Evolutionary conservation across 345 rosid species (phyloP), one percentile per base, ranked within the genome.

Genomic region (Raphanus sativus): DNA sequence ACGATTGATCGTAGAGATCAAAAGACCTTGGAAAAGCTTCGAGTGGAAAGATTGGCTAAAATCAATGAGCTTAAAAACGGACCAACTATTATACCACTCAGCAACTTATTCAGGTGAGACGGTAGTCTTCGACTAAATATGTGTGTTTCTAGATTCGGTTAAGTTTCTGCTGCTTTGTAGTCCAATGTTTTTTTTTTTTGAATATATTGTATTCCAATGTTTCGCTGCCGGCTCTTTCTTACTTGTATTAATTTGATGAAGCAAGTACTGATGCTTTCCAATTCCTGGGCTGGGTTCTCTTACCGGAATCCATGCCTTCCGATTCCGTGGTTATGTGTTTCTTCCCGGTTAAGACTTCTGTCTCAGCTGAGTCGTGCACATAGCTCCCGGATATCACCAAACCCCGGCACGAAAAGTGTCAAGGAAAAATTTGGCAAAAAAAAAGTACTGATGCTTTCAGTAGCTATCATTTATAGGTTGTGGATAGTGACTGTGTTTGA

Each of bases 71-170:
- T 95, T 75, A 92, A 95, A 97, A 95, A 85, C 86, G 80, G 82
- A 95, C 96, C 70, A 95, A 95, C 81, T 92, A 92, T 81, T 92
- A 95, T 77, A 83, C 87, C 45, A 95, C 96, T 3, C 98, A 92
- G 61, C 96, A 89, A 77, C 90, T 95, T 79, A 95, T 95, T 84
- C 93, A 90, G 98, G 99, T 89, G 63, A 77, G 3, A 15, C 2
- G 2, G 3, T 67, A 26, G 70, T 52, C 60, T 50, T 67, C 29
- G 73, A 48, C 62, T 36, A 36, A 8, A 36, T 36, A 4, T 11
- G 6, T 26, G 28, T 4, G 15, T 0, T 26, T 48, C 21, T 54
- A 71, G 10, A 40, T 29, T 71, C 4, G 38, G n/a, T 63, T 63
- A 52, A n/a, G 58, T 0, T 25, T 30, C 59, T 54, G 26, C 26